Conservation (phyloP, 768 basidiomycete genomes). For the Cystobasidium onofrii region DNA sequence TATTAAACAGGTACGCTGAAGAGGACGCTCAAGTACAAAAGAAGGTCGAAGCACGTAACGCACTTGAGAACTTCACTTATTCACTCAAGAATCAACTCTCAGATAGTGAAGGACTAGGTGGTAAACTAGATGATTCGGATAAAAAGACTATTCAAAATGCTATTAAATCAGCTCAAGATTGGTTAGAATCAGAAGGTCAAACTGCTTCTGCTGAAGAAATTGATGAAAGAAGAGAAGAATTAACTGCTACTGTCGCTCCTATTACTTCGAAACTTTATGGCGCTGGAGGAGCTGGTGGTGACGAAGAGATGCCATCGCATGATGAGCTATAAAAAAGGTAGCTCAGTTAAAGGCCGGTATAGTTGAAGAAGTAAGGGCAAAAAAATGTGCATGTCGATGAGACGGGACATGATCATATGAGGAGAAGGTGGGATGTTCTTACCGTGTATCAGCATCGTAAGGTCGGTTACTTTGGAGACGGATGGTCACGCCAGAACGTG, state of each 20-base stretch:
- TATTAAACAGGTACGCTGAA: constrained; percentile 69
- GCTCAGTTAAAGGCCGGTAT: too few relatives aligned
- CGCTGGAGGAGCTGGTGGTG: not conserved
- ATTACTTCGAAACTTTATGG: constrained; percentile 62
- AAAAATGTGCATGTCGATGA: not conserved
- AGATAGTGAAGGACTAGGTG: constrained; percentile 80
- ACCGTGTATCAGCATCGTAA: too few relatives aligned
- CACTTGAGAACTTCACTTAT: constrained; percentile 66
- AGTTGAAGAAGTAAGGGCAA: too few relatives aligned
- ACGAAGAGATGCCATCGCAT: constrained; percentile 16
- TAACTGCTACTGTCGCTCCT: constrained; percentile 61
- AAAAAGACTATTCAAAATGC: constrained; percentile 71
- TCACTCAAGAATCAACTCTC: constrained; percentile 76
- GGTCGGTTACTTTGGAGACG: too few relatives aligned
- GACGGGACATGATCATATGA: too few relatives aligned
- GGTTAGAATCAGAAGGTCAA: constrained; percentile 77
- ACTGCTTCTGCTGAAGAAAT: constrained; percentile 73
- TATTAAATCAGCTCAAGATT: constrained; percentile 81
- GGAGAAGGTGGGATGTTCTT: too few relatives aligned
- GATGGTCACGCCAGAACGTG: too few relatives aligned
- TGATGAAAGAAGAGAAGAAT: constrained; percentile 60
- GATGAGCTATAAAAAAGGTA: constrained; percentile 16
- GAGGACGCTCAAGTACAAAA: constrained; percentile 52
- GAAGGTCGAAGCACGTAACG: constrained; percentile 53
- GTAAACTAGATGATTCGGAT: constrained; percentile 70